These are phyloP conservation scores for Schoenoplectus triqueter DNA, from an alignment of 202 grass and related monocot species.

Conservation along the genomic window DNA sequence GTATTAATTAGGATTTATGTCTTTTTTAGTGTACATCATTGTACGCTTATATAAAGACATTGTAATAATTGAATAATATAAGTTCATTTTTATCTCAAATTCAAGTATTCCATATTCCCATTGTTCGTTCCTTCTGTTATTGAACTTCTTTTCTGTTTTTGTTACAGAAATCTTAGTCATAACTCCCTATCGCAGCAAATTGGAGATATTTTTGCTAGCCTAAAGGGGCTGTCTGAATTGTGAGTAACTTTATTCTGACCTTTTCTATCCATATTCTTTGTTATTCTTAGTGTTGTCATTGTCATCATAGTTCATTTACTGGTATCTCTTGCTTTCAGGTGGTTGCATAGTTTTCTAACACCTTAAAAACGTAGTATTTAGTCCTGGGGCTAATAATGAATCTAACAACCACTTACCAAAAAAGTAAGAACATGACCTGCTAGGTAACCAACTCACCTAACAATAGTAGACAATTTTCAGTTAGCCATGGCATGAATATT, in stretches of 20 bases:
- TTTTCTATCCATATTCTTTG: constrained; percentile 29
- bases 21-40: no score
- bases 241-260: constrained; percentile 56
- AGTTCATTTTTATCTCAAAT: no score
- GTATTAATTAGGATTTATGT: no score
- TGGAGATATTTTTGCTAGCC: constrained; percentile 72
- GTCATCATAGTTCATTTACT: no score
- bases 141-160: constrained; percentile 31
- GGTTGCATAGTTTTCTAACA: neutral
- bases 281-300: constrained; percentile 11
- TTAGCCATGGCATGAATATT: neutral
- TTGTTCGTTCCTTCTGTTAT: constrained; percentile 34
- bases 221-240: constrained; percentile 75
- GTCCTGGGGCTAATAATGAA: neutral
- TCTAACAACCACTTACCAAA: constrained; percentile 19
- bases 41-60: no score
- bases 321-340: constrained; percentile 2
- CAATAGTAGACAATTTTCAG: neutral
- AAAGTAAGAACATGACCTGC: neutral
- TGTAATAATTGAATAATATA: no score
- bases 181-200: constrained; percentile 68
- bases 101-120: neutral
- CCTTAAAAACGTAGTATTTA: neutral
- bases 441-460: constrained; percentile 36
- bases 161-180: constrained; percentile 87